Evolutionary conservation across 176 grass and related monocot species (phyloP), one percentile per base, ranked within the genome.

Genomic region (Cymbopogon citratus): DNA sequence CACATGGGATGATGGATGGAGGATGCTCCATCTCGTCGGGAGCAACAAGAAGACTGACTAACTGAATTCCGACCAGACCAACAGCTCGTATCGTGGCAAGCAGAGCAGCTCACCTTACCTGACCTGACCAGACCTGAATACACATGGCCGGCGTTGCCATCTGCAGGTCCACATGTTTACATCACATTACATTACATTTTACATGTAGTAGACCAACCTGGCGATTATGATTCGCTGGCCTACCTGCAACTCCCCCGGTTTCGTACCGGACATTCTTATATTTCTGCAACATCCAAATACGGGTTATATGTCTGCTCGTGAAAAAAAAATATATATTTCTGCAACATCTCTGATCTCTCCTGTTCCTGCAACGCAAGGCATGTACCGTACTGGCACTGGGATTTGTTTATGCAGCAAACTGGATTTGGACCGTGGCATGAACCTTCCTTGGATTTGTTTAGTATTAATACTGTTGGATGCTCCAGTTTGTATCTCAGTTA

Each of bases 201-300:
- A 49, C 46, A 49, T 49, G 48, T 6, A 1, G 48, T 6, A 1
- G 48, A 46, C 44, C 44, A 46, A 52, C 16, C 16, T 2, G 16
- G 48, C 48, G 19, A 9, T 43, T 9, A 66, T 6, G 61, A 66
- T 65, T 33, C 14, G 62, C 33, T 68, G 62, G 31, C 72, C 81
- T n/a, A 67, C 81, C 66, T 52, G 33, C 81, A 66, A 83, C 70
- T 83, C 57, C 57, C 27, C 80, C 25, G 19, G 19, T 27, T 28
- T 63, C 35, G 31, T 35, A 77, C 23, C 10, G n/a, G n/a, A 12
- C 46, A 54, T 18, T 40, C 60, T 52, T 19, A 7, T n/a, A n/a
- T n/a, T n/a, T n/a, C n/a, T n/a, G n/a, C n/a, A n/a, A n/a, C n/a
- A n/a, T n/a, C n/a, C n/a, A n/a, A n/a, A n/a, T n/a, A n/a, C n/a